A percentile compares a stretch with the other conserved stretches of the same genome.
Evolutionary conservation across 2,329 filamentous ascomycete genomes (phyloP).

Genomic region (Colletotrichum costaricense): DNA sequence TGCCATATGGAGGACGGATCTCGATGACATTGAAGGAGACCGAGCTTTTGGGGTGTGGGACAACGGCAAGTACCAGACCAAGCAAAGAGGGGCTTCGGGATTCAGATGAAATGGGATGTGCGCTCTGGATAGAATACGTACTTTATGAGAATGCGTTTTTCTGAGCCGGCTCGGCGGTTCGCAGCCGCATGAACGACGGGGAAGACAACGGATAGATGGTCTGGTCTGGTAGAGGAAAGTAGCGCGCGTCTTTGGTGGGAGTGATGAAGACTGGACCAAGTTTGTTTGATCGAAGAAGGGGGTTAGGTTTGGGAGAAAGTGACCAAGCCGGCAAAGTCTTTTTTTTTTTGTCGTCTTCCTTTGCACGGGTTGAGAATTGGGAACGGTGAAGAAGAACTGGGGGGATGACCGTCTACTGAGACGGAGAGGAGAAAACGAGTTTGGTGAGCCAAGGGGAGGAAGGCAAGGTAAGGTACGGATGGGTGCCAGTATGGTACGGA

Average conservation of each 20-base stretch:
- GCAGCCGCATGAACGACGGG: constrained; percentile 30
- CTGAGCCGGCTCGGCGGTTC: constrained; percentile 20
- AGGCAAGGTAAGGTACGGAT: too few species aligned
- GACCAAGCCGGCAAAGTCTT: constrained; percentile 30
- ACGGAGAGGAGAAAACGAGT: neutral
- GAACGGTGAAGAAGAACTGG: constrained; percentile 31
- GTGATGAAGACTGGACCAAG: constrained; percentile 6
- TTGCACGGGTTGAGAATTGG: constrained; percentile 4
- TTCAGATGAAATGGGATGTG: constrained; percentile 33
- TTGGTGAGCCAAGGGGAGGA: neutral
- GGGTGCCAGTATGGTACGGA: neutral
- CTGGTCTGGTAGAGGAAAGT: neutral
- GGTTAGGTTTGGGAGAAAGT: constrained; percentile 10
- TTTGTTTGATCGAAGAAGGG: constrained; percentile 24
- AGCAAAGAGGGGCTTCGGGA: constrained; percentile 34
- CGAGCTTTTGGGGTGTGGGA: constrained; percentile 37
- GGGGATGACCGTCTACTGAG: constrained; percentile 3
- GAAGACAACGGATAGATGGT: neutral
- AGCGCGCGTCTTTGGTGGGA: neutral
- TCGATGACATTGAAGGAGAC: constrained; percentile 38
- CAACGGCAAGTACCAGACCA: constrained; percentile 36
- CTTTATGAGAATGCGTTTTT: constrained; percentile 19
- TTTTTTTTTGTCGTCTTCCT: constrained; percentile 15
- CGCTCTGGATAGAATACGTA: constrained; percentile 32
- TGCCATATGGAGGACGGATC: constrained; percentile 31